Base-by-base conservation (phyloP, 345 rosid species). In the Camelina laxa region DNA sequence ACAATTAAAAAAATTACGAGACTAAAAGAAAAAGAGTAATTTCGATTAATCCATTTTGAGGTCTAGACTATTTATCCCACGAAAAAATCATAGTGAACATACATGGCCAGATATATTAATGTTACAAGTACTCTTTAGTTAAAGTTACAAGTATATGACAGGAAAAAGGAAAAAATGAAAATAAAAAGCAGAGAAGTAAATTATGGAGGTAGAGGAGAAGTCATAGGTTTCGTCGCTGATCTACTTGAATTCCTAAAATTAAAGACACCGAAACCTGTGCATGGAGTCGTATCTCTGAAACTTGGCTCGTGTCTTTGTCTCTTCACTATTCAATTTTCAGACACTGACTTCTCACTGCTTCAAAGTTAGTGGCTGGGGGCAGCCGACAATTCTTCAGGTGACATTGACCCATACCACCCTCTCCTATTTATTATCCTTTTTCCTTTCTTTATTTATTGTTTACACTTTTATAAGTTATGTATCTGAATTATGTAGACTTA, bases 331-430 rank as follows among this genome's bases (percentile, higher is more conserved):
- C 41, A 75, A 27, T 55, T 76, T 64, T 20, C 12, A 62, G 76
- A 70, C 71, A 65, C 21, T 77, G 75, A 61, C 75, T 55, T 69
- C 17, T 61, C 71, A 70, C 72, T 74, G 75, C 49, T 69, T 57
- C 21, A 0, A 50, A 41, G 49, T 68, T 75, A 20, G 75, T 76
- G 76, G 72, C 48, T 77, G 39, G 76, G 75, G 75, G 53, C 60
- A 47, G 35, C 60, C 75, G 75, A 69, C 74, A 75, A 60, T 68
- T 53, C 66, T 69, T 70, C 80, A 76, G 70, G 75, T 70, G 80
- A 76, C 80, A 70, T 54, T 76, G 70, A 55, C 80, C 66, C 75
- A 62, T 76, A 11, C 41, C 71, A 54, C 30, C 11, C 66, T 54
- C 30, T 57, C 48, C 35, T 24, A 39, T 61, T 61, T 71, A 49